phyloP scores from a whole-genome alignment of 352 stramenopile species.

The Pythium aquatile region DNA sequence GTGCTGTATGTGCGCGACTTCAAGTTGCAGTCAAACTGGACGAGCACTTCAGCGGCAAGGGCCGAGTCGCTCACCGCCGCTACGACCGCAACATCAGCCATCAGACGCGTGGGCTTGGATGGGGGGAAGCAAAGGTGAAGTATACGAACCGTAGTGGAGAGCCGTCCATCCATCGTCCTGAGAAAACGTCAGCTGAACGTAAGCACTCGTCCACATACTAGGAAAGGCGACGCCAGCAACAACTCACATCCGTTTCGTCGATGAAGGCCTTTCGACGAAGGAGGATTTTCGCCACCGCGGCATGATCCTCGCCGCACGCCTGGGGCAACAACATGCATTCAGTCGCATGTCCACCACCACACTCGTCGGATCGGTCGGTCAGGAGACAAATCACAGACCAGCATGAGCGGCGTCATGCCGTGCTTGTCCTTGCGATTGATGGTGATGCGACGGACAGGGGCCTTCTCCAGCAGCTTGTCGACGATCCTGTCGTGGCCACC shows the following conservation, averaged over 20 bases:
- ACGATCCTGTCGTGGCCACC: constrained; percentile 59
- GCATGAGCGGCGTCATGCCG: constrained; percentile 75
- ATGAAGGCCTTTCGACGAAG: constrained; percentile 75
- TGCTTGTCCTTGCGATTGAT: constrained; percentile 83
- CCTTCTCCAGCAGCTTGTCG: constrained; percentile 57
- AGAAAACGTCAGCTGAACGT: background rate
- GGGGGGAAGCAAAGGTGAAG: background rate
- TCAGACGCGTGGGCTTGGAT: background rate
- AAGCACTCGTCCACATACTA: background rate
- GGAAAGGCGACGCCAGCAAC: background rate
- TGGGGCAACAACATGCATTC: constrained; percentile 17
- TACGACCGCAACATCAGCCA: constrained; percentile 12
- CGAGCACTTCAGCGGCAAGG: constrained; percentile 63
- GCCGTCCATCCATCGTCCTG: constrained; percentile 77
- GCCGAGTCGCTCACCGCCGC: constrained; percentile 65
- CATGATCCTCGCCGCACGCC: constrained; percentile 74
- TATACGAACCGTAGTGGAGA: constrained; percentile 62
- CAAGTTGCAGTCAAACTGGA: constrained; percentile 59
- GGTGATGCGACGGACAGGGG: constrained; percentile 69
- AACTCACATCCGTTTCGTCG: constrained; percentile 73
- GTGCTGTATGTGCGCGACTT: constrained; percentile 61
- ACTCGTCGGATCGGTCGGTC: too few species aligned
- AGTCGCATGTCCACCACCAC: too few species aligned
- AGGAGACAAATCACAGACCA: constrained; percentile 30
- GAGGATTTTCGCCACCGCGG: constrained; percentile 49